These are phyloP conservation scores for Candida boleticola DNA, from an alignment of 805 yeast species.

Conservation along the genomic window DNA sequence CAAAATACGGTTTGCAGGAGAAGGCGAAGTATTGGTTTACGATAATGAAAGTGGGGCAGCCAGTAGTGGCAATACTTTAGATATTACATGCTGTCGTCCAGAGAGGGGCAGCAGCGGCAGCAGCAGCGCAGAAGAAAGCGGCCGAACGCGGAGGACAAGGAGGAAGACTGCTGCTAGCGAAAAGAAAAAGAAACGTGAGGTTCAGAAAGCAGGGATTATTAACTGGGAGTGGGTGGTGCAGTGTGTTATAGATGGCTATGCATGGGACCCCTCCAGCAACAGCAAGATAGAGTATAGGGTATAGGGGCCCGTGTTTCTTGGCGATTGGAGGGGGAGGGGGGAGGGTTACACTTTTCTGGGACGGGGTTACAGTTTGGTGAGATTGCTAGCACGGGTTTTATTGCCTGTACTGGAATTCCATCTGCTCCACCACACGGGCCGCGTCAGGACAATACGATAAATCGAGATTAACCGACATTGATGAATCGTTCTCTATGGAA, in stretches of 20 bases:
- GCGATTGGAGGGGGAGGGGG: neutral
- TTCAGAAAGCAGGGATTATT: conserved; percentile 25
- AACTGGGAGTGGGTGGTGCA: conserved; percentile 72
- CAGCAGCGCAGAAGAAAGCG: conserved; percentile 3
- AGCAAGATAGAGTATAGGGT: neutral
- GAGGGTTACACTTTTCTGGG: no score
- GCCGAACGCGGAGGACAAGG: neutral
- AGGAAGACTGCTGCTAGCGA: neutral
- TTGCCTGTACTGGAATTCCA: no score
- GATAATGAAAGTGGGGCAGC: conserved; percentile 18
- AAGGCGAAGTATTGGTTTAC: conserved; percentile 21
- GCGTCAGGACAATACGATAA: no score
- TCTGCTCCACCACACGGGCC: no score
- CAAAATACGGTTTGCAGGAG: conserved; percentile 4
- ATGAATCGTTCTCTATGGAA: neutral
- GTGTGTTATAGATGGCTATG: conserved; percentile 45
- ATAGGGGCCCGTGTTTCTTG: neutral
- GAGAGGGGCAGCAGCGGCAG: neutral
- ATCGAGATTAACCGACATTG: neutral
- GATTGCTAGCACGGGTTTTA: no score
- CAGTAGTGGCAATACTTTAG: neutral
- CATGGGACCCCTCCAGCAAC: conserved; percentile 30
- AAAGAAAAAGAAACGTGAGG: neutral
- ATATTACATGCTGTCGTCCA: neutral
- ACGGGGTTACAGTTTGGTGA: no score